Evolutionary conservation across 108 stramenopile genomes (phyloP), one percentile per base, ranked within the genome.

Genomic region (Mayamaea pseudoterrestris): DNA sequence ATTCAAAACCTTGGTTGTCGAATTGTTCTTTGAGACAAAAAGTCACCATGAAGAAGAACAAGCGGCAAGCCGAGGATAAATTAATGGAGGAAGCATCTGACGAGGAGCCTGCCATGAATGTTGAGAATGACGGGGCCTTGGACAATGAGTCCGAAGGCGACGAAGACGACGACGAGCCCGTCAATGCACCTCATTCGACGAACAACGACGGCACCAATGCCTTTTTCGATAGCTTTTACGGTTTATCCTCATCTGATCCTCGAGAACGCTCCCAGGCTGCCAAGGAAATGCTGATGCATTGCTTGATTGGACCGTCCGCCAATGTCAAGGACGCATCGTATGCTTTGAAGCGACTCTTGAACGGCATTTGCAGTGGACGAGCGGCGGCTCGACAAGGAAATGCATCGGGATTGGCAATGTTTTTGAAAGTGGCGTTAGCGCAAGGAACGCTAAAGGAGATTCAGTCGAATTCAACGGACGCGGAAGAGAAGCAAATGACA

Each of bases 351-450:
- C 77, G 88, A 27, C 58, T 90, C 22, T 58, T 90, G 49, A 82
- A 83, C 50, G 88, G 83, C 31, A 25, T 90, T 3, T 90, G 80
- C 39, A 73, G 76, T 37, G 88, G 88, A 12, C 65, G 88, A 29
- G 88, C 88, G 12, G 74, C 74, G 6, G 80, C 83, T 44, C 72
- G 88, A 41, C 83, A 90, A 58, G 88, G 87, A 40, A 82, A 73
- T 52, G 88, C 88, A 32, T 80, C 80, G 30, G 70, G 73, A n/a
- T 49, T 90, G 32, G 64, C 83, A 5, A 60, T 67, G 14, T 90
- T 80, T 53, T 52, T 90, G 12, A 76, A 75, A 46, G 41, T 83
- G 48, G 68, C 78, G 5, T 52, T 67, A 51, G 41, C 44, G 22
- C 41, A 53, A 20, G 56, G 47, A 25, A 47, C 55, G 29, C 57